Base-by-base conservation (phyloP, 2,329 filamentous ascomycete genomes). In the Pseudogymnoascus sp. region DNA sequence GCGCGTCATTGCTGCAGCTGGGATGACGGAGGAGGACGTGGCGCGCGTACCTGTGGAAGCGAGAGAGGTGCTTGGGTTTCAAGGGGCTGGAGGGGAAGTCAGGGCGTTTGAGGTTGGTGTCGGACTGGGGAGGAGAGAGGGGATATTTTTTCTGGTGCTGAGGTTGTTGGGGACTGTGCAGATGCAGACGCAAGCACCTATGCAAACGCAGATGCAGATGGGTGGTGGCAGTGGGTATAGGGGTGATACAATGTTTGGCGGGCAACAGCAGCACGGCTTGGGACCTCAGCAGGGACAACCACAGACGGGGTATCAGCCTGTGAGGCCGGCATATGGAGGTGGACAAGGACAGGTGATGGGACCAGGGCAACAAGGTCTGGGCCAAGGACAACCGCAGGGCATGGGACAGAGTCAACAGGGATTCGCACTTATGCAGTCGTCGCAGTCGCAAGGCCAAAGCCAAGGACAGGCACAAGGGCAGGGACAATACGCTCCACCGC, bases 101-200 rank as follows among this genome's bases (percentile, higher is more conserved):
- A 76, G 83, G 63, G 74, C 75, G 8, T 79, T 80, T 63, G 74
- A 78, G 1, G 74, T 84, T 31, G 81, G 80, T 1, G 69, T 86
- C 38, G 83, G 84, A 0, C 75, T 87, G 31, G 81, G 80, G 10
- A 87, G 85, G 67, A 80, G 81, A 65, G 81, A 83, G 3, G 84
- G 83, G 39, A 83, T 85, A 63, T 87, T 84, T 70, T 86, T 86
- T 66, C 78, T 87, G 42, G 81, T 85, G 6, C 67, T 86, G 13
- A 27, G 27, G n/a, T 17, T 55, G n/a, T 2, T 33, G 8, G 44
- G 44, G n/a, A 4, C 44, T 2, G 44, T 55, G 8, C 44, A 55
- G 27, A 6, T 33, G 8, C 44, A 55, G 44, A n/a, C 29, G n/a
- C 44, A 31, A 7, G 17, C 44, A 29, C 44, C 44, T 3, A 55